These are phyloP conservation scores for Volutella citrinella DNA, from an alignment of 2,329 filamentous ascomycete genomes.

Conservation along the genomic window DNA sequence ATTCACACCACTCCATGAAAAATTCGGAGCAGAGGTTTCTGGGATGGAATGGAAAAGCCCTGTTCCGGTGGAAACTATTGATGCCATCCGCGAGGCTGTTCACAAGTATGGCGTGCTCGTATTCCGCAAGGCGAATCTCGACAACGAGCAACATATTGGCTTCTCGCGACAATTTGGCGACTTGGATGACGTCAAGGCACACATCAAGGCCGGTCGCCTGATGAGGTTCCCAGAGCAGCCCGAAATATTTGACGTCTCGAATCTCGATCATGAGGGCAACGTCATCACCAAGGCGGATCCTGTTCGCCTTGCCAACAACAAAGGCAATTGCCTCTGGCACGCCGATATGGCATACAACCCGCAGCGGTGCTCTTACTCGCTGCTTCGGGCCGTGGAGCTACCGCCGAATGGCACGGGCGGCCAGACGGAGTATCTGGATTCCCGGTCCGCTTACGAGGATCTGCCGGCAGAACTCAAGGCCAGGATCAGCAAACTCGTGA, in stretches of 20 bases:
- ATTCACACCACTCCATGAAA: conserved; percentile 1
- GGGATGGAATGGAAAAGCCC: conserved; percentile 3
- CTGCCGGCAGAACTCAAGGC: conserved; percentile 2
- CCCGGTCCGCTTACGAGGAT: conserved; percentile 3
- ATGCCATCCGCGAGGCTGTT: not conserved
- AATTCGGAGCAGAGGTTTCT: not conserved
- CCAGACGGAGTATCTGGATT: conserved; percentile 4
- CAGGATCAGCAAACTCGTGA: not conserved
- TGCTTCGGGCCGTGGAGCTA: conserved; percentile 3
- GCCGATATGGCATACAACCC: conserved; percentile 6
- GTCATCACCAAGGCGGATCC: conserved; percentile 2
- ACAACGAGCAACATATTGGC: conserved; percentile 5
- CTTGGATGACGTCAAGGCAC: conserved; percentile 6
- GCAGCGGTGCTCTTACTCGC: conserved; percentile 1
- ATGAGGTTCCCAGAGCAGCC: conserved; percentile 6
- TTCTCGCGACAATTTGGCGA: conserved; percentile 4
- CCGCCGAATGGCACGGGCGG: conserved; percentile 1
- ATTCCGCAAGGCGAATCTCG: conserved; percentile 2
- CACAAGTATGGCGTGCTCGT: conserved; percentile 5
- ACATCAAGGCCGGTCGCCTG: conserved; percentile 3
- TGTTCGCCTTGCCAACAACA: conserved; percentile 2
- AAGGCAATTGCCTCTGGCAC: conserved; percentile 5
- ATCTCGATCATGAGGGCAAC: conserved; percentile 1
- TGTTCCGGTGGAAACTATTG: not conserved
- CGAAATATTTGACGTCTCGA: conserved; percentile 6